These are phyloP conservation scores for Podaxis sp. DNA, from an alignment of 768 basidiomycete species.

Conservation along the genomic window DNA sequence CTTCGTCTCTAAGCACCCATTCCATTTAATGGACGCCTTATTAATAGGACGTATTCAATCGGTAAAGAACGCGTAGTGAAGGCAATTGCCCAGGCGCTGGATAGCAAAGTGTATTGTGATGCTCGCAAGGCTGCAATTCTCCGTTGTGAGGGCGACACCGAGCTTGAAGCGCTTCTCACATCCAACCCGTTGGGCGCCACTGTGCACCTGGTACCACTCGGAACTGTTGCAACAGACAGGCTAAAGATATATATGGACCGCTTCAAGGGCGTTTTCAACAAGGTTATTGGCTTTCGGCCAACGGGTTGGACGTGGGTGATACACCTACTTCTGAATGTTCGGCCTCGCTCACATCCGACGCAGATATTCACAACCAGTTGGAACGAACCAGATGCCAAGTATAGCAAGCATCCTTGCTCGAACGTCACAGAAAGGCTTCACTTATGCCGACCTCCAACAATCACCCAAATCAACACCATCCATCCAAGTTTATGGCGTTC, in stretches of 20 bases:
- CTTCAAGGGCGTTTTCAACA: constrained; percentile 68
- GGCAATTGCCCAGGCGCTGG: constrained; percentile 82
- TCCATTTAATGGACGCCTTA: background rate
- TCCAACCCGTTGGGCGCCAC: constrained; percentile 70
- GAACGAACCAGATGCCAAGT: constrained; percentile 59
- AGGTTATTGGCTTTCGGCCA: constrained; percentile 81
- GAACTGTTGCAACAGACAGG: constrained; percentile 70
- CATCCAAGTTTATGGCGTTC: constrained; percentile 77
- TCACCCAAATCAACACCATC: constrained; percentile 67
- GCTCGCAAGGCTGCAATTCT: constrained; percentile 78
- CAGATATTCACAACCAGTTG: constrained; percentile 67
- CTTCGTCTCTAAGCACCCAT: background rate
- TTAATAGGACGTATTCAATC: constrained; percentile 84
- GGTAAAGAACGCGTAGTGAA: constrained; percentile 98
- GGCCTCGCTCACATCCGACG: background rate
- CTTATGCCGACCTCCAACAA: constrained; percentile 62
- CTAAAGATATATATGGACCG: constrained; percentile 75
- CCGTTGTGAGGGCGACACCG: constrained; percentile 80
- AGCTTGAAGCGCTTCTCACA: constrained; percentile 77
- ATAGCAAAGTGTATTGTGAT: constrained; percentile 88
- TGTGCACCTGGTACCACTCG: constrained; percentile 86
- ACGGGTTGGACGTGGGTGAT: constrained; percentile 94
- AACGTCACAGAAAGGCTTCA: constrained; percentile 67
- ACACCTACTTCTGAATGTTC: background rate
- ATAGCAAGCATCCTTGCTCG: constrained; percentile 68